Conservation (phyloP, 192 early-diverging fungal species). For the Gigaspora rosea region DNA sequence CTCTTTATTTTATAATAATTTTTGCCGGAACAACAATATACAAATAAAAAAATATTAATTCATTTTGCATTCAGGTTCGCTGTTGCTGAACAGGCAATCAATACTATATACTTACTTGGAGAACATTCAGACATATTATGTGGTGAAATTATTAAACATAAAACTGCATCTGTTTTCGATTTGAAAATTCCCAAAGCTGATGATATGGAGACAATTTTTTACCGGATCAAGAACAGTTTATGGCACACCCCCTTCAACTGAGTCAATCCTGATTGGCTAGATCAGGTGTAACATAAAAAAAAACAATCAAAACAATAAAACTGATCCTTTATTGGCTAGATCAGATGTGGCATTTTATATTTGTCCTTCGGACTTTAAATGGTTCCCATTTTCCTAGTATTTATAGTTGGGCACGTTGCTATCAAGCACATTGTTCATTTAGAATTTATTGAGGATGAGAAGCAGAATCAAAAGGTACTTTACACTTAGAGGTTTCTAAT, state of each 20-base stretch:
- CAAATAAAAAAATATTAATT: not conserved
- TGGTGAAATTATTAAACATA: slow-evolving; percentile 71
- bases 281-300: no score
- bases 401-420: slow-evolving; percentile 93
- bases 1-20: no score
- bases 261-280: no score
- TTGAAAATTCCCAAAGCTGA: slow-evolving; percentile 31
- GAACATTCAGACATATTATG: slow-evolving; percentile 89
- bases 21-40: no score
- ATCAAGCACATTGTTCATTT: slow-evolving; percentile 96
- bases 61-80: slow-evolving; percentile 70
- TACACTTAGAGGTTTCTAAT: not conserved
- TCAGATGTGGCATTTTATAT: no score
- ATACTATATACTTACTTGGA: slow-evolving; percentile 85
- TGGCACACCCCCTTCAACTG: slow-evolving; percentile 57
- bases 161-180: slow-evolving; percentile 68
- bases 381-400: no score
- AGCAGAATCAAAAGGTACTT: slow-evolving; percentile 12
- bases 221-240: slow-evolving; percentile 34
- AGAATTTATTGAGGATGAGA: slow-evolving; percentile 88
- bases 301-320: no score
- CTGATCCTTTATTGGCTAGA: no score
- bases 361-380: no score
- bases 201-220: slow-evolving; percentile 41
- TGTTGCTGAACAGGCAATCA: slow-evolving; percentile 91